A percentile compares a stretch with the other conserved stretches of the same genome.
phyloP scores from a whole-genome alignment of 2,329 filamentous ascomycete species.

The Chrysosphaeria jannelii region DNA sequence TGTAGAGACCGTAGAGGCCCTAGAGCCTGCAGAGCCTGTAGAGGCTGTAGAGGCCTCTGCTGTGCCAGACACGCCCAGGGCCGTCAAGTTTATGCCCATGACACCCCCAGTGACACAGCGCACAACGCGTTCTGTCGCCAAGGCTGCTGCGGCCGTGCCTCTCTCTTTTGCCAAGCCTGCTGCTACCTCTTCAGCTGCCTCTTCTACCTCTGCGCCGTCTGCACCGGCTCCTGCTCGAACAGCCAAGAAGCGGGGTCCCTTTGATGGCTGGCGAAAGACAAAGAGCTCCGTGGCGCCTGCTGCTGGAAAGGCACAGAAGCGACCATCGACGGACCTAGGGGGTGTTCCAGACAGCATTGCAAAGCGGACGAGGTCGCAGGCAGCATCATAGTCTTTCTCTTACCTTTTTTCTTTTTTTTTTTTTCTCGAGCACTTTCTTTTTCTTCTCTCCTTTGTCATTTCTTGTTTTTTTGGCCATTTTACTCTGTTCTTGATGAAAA shows the following conservation, averaged over 20 bases:
- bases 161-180: constrained; percentile 9
- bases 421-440: constrained; percentile 2
- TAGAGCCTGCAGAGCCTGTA: constrained; percentile 11
- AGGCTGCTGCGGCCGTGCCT: constrained; percentile 10
- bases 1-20: constrained; percentile 12
- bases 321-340: constrained; percentile 11
- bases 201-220: no score
- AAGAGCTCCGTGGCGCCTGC: constrained; percentile 15
- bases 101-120: constrained; percentile 32
- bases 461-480: constrained; percentile 1
- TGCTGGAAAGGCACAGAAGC: constrained; percentile 13
- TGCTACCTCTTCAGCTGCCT: no score
- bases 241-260: constrained; percentile 18
- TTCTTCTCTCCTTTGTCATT: background rate
- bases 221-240: background rate
- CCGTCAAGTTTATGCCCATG: constrained; percentile 20
- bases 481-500: background rate
- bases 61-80: constrained; percentile 20
- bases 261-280: constrained; percentile 36
- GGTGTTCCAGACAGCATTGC: constrained; percentile 6
- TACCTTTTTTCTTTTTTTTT: constrained; percentile 1
- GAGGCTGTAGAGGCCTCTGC: no score
- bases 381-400: background rate
- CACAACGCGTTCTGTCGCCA: constrained; percentile 23
- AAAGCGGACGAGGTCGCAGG: constrained; percentile 11